Conservation (phyloP, 176 grass and related monocot species). For the Thinopyrum elongatum region DNA sequence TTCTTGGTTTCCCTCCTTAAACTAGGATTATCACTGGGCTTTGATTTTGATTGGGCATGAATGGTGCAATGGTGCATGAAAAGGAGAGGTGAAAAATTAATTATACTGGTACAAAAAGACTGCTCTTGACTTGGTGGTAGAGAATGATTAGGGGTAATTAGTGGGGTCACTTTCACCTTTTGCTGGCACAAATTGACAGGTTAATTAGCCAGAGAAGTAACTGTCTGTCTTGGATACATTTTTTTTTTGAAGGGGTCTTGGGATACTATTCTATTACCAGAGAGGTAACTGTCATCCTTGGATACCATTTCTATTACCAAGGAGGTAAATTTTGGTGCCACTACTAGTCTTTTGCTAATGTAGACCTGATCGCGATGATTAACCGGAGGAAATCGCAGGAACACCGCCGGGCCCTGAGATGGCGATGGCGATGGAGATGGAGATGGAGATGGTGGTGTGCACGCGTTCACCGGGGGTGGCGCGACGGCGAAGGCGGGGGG, state of each 20-base stretch:
- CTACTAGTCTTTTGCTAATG: background rate
- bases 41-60: background rate
- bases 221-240: background rate
- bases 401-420: background rate
- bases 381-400: background rate
- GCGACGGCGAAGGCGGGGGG: too few relatives aligned
- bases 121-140: background rate
- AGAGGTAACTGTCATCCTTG: too few relatives aligned
- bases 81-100: background rate
- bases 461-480: conserved; percentile 26
- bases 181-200: background rate
- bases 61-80: background rate
- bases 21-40: background rate
- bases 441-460: background rate
- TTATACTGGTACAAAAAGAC: background rate
- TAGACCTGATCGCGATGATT: conserved; percentile 13
- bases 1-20: background rate
- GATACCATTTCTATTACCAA: background rate
- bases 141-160: background rate
- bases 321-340: background rate
- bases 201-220: background rate
- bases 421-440: background rate
- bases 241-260: too few relatives aligned
- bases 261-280: background rate
- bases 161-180: background rate